Percentiles rank a stretch among this genome's conserved stretches.
These are phyloP conservation scores for Davidsoniella australis DNA, from an alignment of 2,329 filamentous ascomycete species.

Conservation along the genomic window DNA sequence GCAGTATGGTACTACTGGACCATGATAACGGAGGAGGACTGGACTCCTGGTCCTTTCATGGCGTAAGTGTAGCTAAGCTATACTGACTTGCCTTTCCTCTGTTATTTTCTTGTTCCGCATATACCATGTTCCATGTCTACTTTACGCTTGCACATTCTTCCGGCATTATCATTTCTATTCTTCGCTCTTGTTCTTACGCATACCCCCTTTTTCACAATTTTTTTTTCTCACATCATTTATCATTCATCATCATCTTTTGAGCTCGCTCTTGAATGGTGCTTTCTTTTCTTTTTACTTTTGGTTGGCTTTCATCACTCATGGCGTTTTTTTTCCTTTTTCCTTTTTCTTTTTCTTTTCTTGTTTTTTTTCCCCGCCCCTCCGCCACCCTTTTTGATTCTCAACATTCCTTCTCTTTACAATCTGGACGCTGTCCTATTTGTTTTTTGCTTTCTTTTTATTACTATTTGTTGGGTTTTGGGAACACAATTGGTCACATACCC, in stretches of 20 bases:
- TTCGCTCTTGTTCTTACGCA: not conserved
- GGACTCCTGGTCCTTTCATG: constrained; percentile 45
- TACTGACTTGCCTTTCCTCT: not conserved
- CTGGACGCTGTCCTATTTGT: not conserved
- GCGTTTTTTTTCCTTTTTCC: constrained; percentile 5
- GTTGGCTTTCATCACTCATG: not conserved
- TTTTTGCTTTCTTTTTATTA: constrained; percentile 4
- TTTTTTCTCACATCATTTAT: not conserved
- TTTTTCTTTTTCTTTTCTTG: not conserved
- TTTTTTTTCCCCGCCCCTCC: no score
- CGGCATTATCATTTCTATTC: not conserved
- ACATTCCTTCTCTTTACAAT: constrained; percentile 6
- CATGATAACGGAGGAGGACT: constrained; percentile 97
- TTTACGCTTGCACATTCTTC: constrained; percentile 5
- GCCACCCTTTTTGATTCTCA: not conserved
- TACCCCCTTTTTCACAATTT: not conserved
- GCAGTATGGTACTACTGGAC: constrained; percentile 94
- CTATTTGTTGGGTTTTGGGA: constrained; percentile 9
- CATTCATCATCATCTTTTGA: not conserved
- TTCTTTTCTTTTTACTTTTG: constrained; percentile 4
- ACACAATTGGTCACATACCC: no score
- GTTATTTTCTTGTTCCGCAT: not conserved
- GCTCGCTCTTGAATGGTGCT: not conserved
- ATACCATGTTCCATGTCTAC: not conserved
- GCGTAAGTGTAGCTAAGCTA: constrained; percentile 21